Evolutionary conservation across 495 filamentous ascomycete species (phyloP).

Genomic region (Bacidia rubella): DNA sequence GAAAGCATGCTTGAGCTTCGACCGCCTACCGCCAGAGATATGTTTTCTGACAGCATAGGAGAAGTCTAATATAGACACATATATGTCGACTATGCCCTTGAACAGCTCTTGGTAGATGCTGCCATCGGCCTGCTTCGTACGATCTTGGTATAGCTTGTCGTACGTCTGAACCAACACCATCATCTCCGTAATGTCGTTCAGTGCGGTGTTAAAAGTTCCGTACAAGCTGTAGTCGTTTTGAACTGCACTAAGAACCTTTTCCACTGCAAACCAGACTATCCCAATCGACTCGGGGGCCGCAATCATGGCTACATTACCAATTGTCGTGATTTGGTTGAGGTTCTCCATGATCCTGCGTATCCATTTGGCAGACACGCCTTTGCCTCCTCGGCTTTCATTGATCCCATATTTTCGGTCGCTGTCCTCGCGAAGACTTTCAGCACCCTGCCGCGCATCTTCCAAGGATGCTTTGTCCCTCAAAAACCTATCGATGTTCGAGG

Average conservation of each 20-base stretch:
- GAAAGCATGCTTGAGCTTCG: constrained; percentile 9
- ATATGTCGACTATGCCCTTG: constrained; percentile 8
- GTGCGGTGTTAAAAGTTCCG: constrained; percentile 5
- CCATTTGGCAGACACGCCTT: constrained; percentile 5
- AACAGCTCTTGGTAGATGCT: constrained; percentile 9
- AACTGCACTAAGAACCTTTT: constrained; percentile 7
- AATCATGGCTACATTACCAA: constrained; percentile 11
- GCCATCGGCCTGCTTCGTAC: background rate
- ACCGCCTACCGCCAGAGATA: constrained; percentile 6
- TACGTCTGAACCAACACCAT: constrained; percentile 10
- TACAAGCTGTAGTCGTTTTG: constrained; percentile 15
- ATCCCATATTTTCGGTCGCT: constrained; percentile 10
- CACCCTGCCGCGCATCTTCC: constrained; percentile 5
- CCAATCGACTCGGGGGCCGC: constrained; percentile 13
- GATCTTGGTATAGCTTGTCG: constrained; percentile 8
- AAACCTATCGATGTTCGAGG: constrained; percentile 5
- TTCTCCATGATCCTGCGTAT: constrained; percentile 11
- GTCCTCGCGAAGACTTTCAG: constrained; percentile 2
- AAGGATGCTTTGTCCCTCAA: constrained; percentile 8
- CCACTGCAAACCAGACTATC: constrained; percentile 10
- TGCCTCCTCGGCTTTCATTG: constrained; percentile 7
- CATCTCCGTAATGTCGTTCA: constrained; percentile 11
- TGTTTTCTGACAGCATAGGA: constrained; percentile 9
- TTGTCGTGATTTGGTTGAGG: constrained; percentile 6
- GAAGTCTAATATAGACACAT: constrained; percentile 5